These are phyloP conservation scores for Cyberlindnera veronae DNA, from an alignment of 805 yeast species.

Conservation along the genomic window DNA sequence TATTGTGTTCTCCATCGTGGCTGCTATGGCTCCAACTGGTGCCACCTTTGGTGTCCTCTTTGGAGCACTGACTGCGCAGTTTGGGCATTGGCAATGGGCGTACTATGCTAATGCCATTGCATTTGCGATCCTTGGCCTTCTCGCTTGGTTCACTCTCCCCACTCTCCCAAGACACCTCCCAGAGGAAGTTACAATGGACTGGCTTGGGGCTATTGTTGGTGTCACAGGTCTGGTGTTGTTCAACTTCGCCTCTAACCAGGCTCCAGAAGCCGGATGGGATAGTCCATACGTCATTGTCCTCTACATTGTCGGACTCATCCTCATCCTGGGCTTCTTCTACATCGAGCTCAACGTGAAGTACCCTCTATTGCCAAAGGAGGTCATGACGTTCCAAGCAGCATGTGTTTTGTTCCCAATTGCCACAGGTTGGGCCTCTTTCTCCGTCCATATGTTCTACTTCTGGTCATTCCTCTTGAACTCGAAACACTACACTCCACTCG, in stretches of 20 bases:
- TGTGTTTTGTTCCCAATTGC: constrained; percentile 49
- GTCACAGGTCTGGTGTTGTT: constrained; percentile 57
- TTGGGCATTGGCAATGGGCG: constrained; percentile 48
- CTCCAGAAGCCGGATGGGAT: constrained; percentile 68
- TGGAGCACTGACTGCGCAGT: constrained; percentile 44
- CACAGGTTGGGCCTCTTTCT: constrained; percentile 77
- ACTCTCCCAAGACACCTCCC: constrained; percentile 17
- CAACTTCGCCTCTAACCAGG: constrained; percentile 74
- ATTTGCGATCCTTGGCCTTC: constrained; percentile 29
- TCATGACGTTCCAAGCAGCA: constrained; percentile 42
- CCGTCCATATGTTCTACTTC: constrained; percentile 66
- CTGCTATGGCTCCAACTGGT: constrained; percentile 60
- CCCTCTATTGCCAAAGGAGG: constrained; percentile 54
- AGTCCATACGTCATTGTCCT: constrained; percentile 54
- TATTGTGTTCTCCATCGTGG: constrained; percentile 50
- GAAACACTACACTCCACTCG: constrained; percentile 44
- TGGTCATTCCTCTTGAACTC: constrained; percentile 49
- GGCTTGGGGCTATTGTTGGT: constrained; percentile 52
- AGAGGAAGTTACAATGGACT: constrained; percentile 37
- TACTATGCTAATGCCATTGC: constrained; percentile 41
- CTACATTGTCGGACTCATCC: constrained; percentile 45
- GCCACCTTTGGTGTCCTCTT: constrained; percentile 51
- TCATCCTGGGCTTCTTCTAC: constrained; percentile 42
- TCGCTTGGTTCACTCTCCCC: constrained; percentile 36
- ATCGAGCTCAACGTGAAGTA: constrained; percentile 42